Evolutionary conservation across 202 grass and related monocot genomes (phyloP), one percentile per base, ranked within the genome.

Genomic region (Alloteropsis angusta): DNA sequence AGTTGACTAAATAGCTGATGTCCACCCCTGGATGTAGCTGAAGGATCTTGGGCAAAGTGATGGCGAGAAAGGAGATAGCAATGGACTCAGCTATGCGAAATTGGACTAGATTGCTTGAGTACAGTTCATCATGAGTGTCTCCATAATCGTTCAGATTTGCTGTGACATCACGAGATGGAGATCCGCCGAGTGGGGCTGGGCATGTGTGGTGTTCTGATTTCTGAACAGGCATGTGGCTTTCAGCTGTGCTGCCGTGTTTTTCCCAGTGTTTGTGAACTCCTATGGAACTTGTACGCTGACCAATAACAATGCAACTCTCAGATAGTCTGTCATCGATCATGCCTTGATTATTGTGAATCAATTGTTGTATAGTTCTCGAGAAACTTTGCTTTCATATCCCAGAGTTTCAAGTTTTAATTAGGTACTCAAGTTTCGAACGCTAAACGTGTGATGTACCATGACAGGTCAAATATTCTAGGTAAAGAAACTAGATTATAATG

Each of bases 31-130:
- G 35, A 78, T 85, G 36, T 14, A 89, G 78, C 46, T 85, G 66
- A 89, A 85, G 72, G 83, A 66, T 38, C 49, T 82, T 18, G 82
- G 14, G 7, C 78, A 85, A 82, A 74, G 23, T 8, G 46, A 81
- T 10, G 48, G 82, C 0, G 25, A 73, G 35, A 77, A 77, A 77
- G 78, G 60, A 25, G 87, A 72, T 44, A 34, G 2, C 50, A 67
- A 60, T 5, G 66, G 42, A 46, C 52, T 73, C 14, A 52, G 11
- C 74, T 54, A 68, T 16, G 21, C 35, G 0, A 85, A 89, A 80
- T 61, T 74, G 19, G 87, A 85, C 67, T 89, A 78, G 73, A 67
- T 65, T 17, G 41, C 71, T 37, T 30, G 39, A 42, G 28, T 75
- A 54, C 5, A 55, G 36, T 4, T 36, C 48, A 43, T 56, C 9